These are phyloP conservation scores for Aspergillus sp. DNA, from an alignment of 2,329 filamentous ascomycete species.

Conservation along the genomic window DNA sequence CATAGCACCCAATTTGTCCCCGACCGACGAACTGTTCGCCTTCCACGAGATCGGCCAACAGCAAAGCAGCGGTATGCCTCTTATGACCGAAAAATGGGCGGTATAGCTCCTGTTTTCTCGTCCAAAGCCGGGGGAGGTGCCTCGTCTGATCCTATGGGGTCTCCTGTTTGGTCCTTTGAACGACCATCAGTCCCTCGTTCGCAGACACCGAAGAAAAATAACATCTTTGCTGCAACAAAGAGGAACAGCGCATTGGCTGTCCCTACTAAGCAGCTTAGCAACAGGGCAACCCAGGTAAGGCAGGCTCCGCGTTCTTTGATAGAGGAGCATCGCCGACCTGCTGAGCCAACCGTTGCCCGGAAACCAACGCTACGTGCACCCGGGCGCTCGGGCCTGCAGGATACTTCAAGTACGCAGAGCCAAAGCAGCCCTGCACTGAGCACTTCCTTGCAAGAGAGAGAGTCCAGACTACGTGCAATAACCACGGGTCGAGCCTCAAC, in stretches of 20 bases:
- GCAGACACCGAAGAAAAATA: conserved; percentile 32
- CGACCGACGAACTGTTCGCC: conserved; percentile 26
- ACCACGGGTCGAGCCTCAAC: conserved; percentile 23
- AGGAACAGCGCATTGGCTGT: conserved; percentile 37
- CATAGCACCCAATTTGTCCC: conserved; percentile 61
- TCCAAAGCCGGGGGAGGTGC: conserved; percentile 6
- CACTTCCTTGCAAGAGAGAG: conserved; percentile 26
- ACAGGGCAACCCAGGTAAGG: conserved; percentile 37
- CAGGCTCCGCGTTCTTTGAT: conserved; percentile 43
- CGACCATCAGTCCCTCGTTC: conserved; percentile 22
- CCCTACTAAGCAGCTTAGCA: conserved; percentile 44
- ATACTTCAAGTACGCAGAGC: neutral
- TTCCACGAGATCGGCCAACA: conserved; percentile 33
- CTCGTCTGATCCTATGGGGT: conserved; percentile 15
- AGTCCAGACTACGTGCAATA: conserved; percentile 32
- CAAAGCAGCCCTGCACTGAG: conserved; percentile 2
- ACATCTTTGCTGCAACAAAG: conserved; percentile 35
- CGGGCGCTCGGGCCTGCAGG: conserved; percentile 17
- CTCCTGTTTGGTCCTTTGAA: conserved; percentile 25
- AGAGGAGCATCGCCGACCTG: conserved; percentile 39
- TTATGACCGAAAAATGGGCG: conserved; percentile 34
- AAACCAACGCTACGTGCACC: conserved; percentile 19
- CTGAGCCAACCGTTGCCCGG: conserved; percentile 18
- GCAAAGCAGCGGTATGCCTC: conserved; percentile 31
- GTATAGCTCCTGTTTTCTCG: conserved; percentile 25